Evolutionary conservation across 345 rosid species (phyloP), one percentile per base, ranked within the genome.

Genomic region (Melastoma malabathricum): DNA sequence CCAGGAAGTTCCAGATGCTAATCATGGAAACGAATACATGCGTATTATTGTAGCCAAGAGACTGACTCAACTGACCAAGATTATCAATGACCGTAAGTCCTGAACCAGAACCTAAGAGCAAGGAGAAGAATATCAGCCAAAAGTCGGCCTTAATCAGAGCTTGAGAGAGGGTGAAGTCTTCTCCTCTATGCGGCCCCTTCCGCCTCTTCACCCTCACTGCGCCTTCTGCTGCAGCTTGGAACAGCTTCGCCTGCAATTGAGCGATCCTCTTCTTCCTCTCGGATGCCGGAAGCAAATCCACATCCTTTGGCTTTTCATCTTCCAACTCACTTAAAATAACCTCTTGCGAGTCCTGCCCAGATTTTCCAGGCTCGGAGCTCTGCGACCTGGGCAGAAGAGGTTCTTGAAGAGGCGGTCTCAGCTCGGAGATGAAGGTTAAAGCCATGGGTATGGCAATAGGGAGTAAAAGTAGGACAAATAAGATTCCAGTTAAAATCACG

Each of bases 1-100:
- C 97, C 1, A 84, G 92, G 57, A 89, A 89, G 75, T 82, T 89
- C 71, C 85, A 84, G 48, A 89, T 82, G 66, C 97, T 89, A 55
- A 82, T 69, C 78, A 89, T 66, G 54, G 95, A 89, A 43, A 82
- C 95, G 48, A 73, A 84, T 49, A 89, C 64, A 58, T 73, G 70
- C 15, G 81, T 60, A 61, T 80, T 60, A 39, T 48, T 70, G 15
- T 80, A 82, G 6, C 95, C 95, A 0, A 84, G 64, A 18, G 92
- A 84, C 58, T 68, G 69, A 38, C 81, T 68, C 61, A 89, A 80
- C 73, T 89, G 95, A 45, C 92, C 97, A 51, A 89, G 66, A 62
- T 89, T 89, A 61, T 89, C 95, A 16, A 89, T 84, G 56, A 84
- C 66, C 1, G 83, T 89, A 59, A 89, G 58, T n/a, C 95, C 95